These are phyloP conservation scores for Dacryopinax primogenitus DNA, from an alignment of 768 basidiomycete species.

Conservation along the genomic window DNA sequence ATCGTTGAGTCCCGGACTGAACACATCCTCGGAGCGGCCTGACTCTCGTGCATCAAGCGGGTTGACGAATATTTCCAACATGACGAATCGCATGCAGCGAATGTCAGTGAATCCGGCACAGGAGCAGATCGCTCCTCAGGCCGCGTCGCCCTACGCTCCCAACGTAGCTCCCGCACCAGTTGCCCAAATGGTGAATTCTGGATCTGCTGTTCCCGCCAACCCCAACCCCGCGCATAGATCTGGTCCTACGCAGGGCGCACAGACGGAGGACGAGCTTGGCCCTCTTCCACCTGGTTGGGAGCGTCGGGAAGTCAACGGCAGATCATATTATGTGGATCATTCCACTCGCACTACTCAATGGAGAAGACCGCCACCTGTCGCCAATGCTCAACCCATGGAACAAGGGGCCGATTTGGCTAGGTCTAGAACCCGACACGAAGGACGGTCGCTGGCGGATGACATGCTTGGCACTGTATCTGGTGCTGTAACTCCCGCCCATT, in stretches of 20 bases:
- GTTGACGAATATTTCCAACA: too few species aligned
- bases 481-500: conserved; percentile 19
- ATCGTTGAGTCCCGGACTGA: not conserved
- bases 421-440: conserved; percentile 21
- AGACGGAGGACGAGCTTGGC: conserved; percentile 45
- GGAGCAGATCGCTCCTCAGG: not conserved
- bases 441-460: conserved; percentile 21
- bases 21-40: not conserved
- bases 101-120: not conserved
- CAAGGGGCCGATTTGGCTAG: conserved; percentile 7
- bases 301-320: conserved; percentile 58
- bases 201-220: not conserved
- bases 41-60: not conserved
- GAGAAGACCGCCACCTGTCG: conserved; percentile 45
- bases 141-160: not conserved
- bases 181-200: not conserved
- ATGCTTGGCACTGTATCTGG: conserved; percentile 8
- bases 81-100: not conserved
- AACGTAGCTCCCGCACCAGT: not conserved
- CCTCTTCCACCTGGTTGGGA: conserved; percentile 75
- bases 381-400: not conserved
- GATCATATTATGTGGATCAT: conserved; percentile 82
- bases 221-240: not conserved
- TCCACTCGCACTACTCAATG: conserved; percentile 69
- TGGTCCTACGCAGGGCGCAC: conserved; percentile 12